phyloP scores from a whole-genome alignment of 2,329 filamentous ascomycete genomes.

The Fusarium nanum region DNA sequence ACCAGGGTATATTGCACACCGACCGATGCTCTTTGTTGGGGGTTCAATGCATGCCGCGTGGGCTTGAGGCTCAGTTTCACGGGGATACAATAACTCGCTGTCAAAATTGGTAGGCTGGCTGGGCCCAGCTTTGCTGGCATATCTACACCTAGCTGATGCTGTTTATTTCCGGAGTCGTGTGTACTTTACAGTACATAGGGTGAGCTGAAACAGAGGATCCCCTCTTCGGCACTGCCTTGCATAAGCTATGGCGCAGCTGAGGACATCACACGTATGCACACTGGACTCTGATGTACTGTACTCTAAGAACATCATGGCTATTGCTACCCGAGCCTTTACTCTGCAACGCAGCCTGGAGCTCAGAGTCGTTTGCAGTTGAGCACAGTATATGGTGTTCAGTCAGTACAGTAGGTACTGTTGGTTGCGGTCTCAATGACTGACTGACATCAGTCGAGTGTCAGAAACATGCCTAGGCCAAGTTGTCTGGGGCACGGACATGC shows the following conservation, averaged over 20 bases:
- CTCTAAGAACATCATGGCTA: neutral
- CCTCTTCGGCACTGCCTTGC: slow-evolving; percentile 3
- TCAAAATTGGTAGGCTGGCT: neutral
- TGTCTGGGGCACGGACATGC: slow-evolving; percentile 9
- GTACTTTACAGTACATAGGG: neutral
- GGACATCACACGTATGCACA: neutral
- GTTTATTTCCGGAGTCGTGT: slow-evolving; percentile 22
- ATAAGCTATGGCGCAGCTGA: slow-evolving; percentile 26
- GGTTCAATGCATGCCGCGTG: slow-evolving; percentile 10
- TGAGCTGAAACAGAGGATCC: slow-evolving; percentile 21
- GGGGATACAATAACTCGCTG: neutral
- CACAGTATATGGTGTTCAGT: neutral
- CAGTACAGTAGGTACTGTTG: slow-evolving; percentile 6
- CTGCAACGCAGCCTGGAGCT: neutral
- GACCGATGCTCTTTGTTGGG: neutral
- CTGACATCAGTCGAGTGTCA: slow-evolving; percentile 29
- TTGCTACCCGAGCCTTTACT: neutral
- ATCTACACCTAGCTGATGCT: neutral
- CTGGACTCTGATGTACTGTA: neutral
- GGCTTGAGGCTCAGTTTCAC: slow-evolving; percentile 27
- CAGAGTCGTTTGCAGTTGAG: neutral
- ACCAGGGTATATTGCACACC: neutral
- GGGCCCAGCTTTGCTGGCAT: neutral
- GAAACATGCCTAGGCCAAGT: neutral
- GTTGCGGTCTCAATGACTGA: neutral